Conservation (phyloP, 2,329 filamentous ascomycete genomes). For the Alternaria gaisen region DNA sequence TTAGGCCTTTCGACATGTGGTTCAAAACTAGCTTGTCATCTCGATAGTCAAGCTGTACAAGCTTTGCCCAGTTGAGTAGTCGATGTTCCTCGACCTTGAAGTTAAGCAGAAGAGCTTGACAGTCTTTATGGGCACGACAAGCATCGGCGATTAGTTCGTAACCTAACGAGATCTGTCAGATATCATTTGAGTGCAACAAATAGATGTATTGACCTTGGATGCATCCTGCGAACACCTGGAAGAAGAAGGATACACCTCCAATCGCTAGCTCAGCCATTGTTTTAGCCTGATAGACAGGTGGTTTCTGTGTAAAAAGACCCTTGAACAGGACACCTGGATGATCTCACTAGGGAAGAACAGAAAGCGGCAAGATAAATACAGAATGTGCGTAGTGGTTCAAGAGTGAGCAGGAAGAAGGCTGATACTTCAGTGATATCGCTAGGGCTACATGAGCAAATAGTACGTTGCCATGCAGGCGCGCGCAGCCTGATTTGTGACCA, state of each 20-base stretch:
- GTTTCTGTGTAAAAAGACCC: not conserved
- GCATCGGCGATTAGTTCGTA: conserved; percentile 52
- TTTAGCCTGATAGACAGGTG: not conserved
- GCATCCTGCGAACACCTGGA: conserved; percentile 51
- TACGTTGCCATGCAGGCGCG: conserved; percentile 20
- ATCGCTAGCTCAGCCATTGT: conserved; percentile 37
- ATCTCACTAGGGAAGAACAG: not conserved
- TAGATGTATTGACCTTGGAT: conserved; percentile 36
- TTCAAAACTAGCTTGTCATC: conserved; percentile 46
- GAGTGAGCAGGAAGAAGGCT: conserved; percentile 20
- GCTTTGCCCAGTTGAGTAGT: conserved; percentile 50
- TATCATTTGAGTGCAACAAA: not conserved
- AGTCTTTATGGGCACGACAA: conserved; percentile 42
- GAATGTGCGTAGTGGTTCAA: not conserved
- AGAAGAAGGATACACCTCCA: conserved; percentile 44
- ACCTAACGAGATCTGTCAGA: conserved; percentile 27
- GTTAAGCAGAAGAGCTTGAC: conserved; percentile 47
- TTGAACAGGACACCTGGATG: not conserved
- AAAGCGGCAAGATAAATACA: not conserved
- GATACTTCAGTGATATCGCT: conserved; percentile 24
- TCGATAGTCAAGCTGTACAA: conserved; percentile 44
- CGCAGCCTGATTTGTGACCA: conserved; percentile 22
- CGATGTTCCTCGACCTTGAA: conserved; percentile 51
- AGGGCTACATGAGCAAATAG: conserved; percentile 23
- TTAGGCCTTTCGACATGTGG: conserved; percentile 42